Percentiles rank a stretch among this genome's conserved stretches.
Evolutionary conservation across 2,329 filamentous ascomycete genomes (phyloP).

Genomic region (Clathrospora elynae): DNA sequence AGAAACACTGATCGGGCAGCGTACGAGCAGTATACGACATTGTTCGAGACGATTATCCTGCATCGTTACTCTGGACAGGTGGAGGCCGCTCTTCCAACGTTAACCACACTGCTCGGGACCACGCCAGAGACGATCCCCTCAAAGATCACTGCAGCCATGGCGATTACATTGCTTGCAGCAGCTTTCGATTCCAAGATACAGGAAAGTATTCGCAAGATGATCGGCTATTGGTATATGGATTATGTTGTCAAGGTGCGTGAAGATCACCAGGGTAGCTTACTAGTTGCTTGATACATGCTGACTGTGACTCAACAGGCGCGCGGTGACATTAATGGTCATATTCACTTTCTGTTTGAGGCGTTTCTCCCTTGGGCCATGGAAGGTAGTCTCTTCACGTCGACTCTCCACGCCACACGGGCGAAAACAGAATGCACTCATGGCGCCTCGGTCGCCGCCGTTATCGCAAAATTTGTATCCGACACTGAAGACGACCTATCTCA

Average conservation of each 20-base stretch:
- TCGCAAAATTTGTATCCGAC: conserved; percentile 38
- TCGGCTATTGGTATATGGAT: conserved; percentile 54
- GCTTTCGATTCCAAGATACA: conserved; percentile 51
- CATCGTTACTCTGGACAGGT: conserved; percentile 58
- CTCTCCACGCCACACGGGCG: conserved; percentile 39
- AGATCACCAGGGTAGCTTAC: neutral
- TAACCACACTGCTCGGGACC: conserved; percentile 47
- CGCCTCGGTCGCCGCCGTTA: conserved; percentile 43
- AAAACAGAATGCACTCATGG: conserved; percentile 50
- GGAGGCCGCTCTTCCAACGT: conserved; percentile 52
- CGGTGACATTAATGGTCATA: conserved; percentile 12
- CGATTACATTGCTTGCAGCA: conserved; percentile 50
- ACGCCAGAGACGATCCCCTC: conserved; percentile 41
- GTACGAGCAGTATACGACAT: conserved; percentile 52
- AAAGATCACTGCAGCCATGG: conserved; percentile 48
- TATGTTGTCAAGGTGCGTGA: conserved; percentile 28
- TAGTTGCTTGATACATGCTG: neutral
- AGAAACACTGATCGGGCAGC: conserved; percentile 32
- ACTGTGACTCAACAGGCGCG: conserved; percentile 1
- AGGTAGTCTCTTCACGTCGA: conserved; percentile 52
- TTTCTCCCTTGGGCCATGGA: conserved; percentile 56
- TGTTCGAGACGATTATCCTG: conserved; percentile 57
- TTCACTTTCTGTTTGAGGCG: conserved; percentile 45
- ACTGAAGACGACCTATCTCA: conserved; percentile 5
- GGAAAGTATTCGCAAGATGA: conserved; percentile 53